Conservation (phyloP, 2,329 filamentous ascomycete genomes). For the Colletotrichum siamense region DNA sequence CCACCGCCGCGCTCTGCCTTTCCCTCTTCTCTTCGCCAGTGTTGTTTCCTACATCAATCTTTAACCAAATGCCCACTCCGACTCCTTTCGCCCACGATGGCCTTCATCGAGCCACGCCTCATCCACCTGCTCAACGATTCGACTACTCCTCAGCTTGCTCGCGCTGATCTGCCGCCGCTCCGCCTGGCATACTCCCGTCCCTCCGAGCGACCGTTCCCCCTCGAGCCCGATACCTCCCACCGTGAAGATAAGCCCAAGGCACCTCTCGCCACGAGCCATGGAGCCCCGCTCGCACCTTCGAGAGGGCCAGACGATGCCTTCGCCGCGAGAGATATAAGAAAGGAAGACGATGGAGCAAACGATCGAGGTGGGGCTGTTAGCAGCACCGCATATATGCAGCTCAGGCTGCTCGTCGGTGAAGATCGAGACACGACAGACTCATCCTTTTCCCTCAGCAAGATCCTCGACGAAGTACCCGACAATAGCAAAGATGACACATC, state of each 20-base stretch:
- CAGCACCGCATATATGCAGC: constrained; percentile 27
- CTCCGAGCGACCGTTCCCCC: constrained; percentile 52
- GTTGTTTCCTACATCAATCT: constrained; percentile 12
- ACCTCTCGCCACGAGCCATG: constrained; percentile 22
- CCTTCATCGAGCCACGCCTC: constrained; percentile 71
- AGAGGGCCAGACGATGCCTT: constrained; percentile 16
- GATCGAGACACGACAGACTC: constrained; percentile 43
- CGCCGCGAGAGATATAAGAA: neutral
- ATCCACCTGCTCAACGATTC: constrained; percentile 69
- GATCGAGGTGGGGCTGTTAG: constrained; percentile 1
- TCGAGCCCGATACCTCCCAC: constrained; percentile 55
- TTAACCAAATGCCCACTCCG: constrained; percentile 42
- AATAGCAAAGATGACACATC: constrained; percentile 45
- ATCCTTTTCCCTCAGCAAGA: constrained; percentile 49
- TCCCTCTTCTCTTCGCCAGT: constrained; percentile 1
- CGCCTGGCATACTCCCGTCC: constrained; percentile 46
- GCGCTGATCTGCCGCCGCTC: constrained; percentile 60
- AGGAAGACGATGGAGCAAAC: neutral
- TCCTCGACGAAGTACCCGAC: constrained; percentile 51
- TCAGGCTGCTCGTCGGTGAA: constrained; percentile 44
- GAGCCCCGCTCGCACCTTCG: constrained; percentile 1
- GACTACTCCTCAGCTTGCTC: constrained; percentile 51
- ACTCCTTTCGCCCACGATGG: constrained; percentile 51
- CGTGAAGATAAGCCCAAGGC: constrained; percentile 39
- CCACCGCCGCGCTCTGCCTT: constrained; percentile 19